These are phyloP conservation scores for Apocynum venetum DNA, from an alignment of 257 asterid species.

Conservation along the genomic window DNA sequence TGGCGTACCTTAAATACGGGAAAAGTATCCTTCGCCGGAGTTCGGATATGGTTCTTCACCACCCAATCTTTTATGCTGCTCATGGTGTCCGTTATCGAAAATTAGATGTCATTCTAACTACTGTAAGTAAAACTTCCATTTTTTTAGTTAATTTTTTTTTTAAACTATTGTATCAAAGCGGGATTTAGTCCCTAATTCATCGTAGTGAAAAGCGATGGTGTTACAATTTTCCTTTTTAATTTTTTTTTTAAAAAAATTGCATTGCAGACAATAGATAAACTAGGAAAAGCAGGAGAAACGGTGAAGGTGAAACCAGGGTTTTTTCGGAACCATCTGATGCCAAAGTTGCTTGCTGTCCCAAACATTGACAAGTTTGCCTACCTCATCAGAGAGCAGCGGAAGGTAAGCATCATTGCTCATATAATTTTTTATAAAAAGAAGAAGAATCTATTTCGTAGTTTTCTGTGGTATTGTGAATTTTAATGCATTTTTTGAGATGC, in stretches of 20 bases:
- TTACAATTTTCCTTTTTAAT: not conserved
- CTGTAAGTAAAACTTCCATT: constrained; percentile 15
- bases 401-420: constrained; percentile 34
- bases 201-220: not conserved
- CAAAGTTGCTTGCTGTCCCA: constrained; percentile 83
- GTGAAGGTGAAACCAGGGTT: constrained; percentile 96
- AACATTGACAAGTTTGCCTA: constrained; percentile 78
- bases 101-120: constrained; percentile 43
- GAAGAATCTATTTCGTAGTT: not conserved
- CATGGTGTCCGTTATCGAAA: constrained; percentile 47
- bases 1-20: constrained; percentile 31
- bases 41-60: constrained; percentile 24
- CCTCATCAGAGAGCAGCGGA: constrained; percentile 77
- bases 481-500: not conserved
- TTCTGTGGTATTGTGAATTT: not conserved
- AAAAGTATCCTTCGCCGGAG: constrained; percentile 22
- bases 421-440: no score
- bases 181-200: not conserved
- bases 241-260: not conserved
- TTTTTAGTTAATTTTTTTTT: not conserved
- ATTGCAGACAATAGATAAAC: constrained; percentile 48
- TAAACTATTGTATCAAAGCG: not conserved
- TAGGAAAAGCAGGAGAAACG: constrained; percentile 88
- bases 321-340: constrained; percentile 96
- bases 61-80: constrained; percentile 31